These are phyloP conservation scores for Vickermania spadyakhi DNA, from an alignment of 208 protist species.

Conservation along the genomic window DNA sequence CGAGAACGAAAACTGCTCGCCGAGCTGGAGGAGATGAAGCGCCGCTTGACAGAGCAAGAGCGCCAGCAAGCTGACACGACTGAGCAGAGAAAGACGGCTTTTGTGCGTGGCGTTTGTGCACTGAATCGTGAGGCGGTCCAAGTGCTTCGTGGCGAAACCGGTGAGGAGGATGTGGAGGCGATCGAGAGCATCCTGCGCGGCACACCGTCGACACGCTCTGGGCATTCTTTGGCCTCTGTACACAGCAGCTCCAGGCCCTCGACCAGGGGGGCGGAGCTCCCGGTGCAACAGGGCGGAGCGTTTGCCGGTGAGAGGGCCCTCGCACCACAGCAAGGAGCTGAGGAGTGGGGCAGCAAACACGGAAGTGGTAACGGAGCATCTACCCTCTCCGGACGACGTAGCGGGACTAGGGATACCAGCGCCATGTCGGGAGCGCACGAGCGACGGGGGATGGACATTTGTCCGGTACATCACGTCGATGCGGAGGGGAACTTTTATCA, in stretches of 20 bases:
- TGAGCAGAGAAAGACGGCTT: slow-evolving; percentile 62
- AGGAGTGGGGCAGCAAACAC: no score
- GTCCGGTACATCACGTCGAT: slow-evolving; percentile 35
- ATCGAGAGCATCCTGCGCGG: slow-evolving; percentile 46
- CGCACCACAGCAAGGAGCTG: no score
- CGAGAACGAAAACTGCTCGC: neutral
- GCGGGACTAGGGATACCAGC: no score
- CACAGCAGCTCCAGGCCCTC: neutral
- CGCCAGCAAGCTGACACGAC: slow-evolving; percentile 33
- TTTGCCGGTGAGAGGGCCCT: no score
- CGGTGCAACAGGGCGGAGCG: slow-evolving; percentile 6
- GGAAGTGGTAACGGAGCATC: no score
- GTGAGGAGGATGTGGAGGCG: slow-evolving; percentile 23
- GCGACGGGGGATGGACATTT: no score
- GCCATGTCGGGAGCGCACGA: no score
- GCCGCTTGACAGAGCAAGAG: slow-evolving; percentile 2
- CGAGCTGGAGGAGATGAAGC: slow-evolving; percentile 3
- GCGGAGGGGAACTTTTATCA: slow-evolving; percentile 43
- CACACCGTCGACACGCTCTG: slow-evolving; percentile 4
- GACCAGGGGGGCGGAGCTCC: slow-evolving; percentile 5
- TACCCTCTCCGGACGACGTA: no score
- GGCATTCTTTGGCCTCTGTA: neutral
- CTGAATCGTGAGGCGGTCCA: slow-evolving; percentile 88
- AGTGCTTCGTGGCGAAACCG: slow-evolving; percentile 40
- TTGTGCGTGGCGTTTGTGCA: slow-evolving; percentile 81